phyloP scores from a whole-genome alignment of 1,284 basidiomycete species.

The Boletus hoseneyae region DNA sequence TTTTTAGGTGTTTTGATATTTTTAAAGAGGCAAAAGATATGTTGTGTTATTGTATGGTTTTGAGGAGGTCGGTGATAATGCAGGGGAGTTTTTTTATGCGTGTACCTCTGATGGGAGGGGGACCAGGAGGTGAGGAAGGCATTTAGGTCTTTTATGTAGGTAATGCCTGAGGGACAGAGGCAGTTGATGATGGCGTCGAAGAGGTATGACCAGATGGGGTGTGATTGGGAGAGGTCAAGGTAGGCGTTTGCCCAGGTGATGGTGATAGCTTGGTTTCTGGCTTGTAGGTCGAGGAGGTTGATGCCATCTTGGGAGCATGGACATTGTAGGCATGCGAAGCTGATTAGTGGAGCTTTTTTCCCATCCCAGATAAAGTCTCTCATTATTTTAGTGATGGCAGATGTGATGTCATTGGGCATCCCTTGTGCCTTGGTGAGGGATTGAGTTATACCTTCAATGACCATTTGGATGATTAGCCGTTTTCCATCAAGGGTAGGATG shows the following conservation, averaged over 20 bases:
- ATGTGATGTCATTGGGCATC: too few species aligned
- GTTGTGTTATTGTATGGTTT: too few species aligned
- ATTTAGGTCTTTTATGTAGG: too few species aligned
- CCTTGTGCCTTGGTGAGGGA: background rate
- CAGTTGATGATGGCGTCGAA: background rate
- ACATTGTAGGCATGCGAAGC: background rate
- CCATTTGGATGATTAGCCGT: slow-evolving; percentile 11
- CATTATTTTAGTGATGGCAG: accelerated
- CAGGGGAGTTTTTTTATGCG: too few species aligned
- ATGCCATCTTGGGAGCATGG: background rate
- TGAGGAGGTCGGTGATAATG: too few species aligned
- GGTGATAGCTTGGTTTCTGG: background rate
- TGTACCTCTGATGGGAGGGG: too few species aligned
- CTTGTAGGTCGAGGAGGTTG: background rate
- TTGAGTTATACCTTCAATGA: background rate
- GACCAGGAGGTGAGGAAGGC: too few species aligned
- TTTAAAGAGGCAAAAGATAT: too few species aligned
- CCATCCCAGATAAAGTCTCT: background rate
- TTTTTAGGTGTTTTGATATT: too few species aligned
- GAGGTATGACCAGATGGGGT: background rate
- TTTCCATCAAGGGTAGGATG: slow-evolving; percentile 13
- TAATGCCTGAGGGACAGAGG: too few species aligned
- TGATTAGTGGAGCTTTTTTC: background rate
- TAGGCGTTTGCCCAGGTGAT: background rate
- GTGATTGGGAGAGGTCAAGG: background rate